Conservation (phyloP, 2,329 filamentous ascomycete species). For the Colletotrichum horii region DNA sequence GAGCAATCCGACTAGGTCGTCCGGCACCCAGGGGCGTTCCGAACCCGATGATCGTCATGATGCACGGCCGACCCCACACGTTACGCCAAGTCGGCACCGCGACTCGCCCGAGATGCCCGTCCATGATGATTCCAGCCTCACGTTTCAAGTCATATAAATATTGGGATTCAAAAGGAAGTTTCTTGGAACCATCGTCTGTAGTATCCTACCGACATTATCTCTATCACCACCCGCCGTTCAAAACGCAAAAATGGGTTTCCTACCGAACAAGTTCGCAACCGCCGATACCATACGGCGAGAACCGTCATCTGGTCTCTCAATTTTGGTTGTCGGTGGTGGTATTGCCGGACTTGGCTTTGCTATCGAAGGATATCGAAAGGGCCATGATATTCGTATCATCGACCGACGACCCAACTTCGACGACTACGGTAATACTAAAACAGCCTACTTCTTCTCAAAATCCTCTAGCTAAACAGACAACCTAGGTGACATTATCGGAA, state of each 20-base stretch:
- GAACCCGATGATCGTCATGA: not conserved
- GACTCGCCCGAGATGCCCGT: not conserved
- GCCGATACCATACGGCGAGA: not conserved
- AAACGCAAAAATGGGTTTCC: not conserved
- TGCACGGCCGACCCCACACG: not conserved
- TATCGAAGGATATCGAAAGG: slow-evolving; percentile 17
- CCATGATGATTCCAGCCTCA: not conserved
- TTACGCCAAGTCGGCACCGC: not conserved
- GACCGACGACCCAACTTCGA: slow-evolving; percentile 1
- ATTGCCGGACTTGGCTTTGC: slow-evolving; percentile 12
- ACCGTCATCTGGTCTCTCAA: not conserved
- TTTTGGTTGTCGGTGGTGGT: not conserved
- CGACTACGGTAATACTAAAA: not conserved
- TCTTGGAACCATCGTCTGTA: not conserved
- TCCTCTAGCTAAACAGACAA: not conserved
- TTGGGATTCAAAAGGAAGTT: rapidly evolving
- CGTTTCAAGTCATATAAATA: not conserved
- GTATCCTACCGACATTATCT: not conserved
- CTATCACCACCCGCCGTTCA: not conserved
- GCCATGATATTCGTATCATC: not conserved
- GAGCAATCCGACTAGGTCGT: not conserved
- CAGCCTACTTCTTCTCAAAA: not conserved
- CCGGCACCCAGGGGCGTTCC: not conserved
- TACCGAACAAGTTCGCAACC: not conserved
- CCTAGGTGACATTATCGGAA: not conserved